Base-by-base conservation (phyloP, 164 flowering plant genomes). In the Houttuynia cordata region DNA sequence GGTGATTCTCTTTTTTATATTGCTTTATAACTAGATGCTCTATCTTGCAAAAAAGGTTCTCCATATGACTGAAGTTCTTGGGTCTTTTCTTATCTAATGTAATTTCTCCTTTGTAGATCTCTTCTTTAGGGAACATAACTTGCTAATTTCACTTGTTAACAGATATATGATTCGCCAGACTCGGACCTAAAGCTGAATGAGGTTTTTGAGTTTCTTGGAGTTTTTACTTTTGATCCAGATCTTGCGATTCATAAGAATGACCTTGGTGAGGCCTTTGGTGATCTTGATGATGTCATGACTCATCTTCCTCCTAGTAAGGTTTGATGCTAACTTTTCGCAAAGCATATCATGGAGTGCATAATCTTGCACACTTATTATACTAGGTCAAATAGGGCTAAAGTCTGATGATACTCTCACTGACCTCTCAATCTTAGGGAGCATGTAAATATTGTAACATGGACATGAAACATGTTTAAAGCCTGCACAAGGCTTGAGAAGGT, bases 151-250 rank as follows among this genome's bases (percentile, higher is more conserved):
- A 7, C 40, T 39, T 57, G 21, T 5, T 49, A 20, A 69, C 88
- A 93, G 98, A 69, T 90, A 58, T 93, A 93, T 74, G 96, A 93
- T 71, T 51, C 78, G 50, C 79, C 76, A 12, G 96, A 93, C 72
- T 72, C 84, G 63, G 96, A 87, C 39, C 61, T 86, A 66, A 87
- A 87, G 78, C 80, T 93, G 54, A 89, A 93, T 77, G 97, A 93
- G 25, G 76, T 87, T 66, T 77, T 84, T 80, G 98, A 93, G 78
- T 93, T 93, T 70, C 64, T 93, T 75, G 97, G 98, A 25, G 79
- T 93, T 68, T 73, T 86, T 63, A 84, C 88, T 53, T 87, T 75
- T 68, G 84, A 86, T 69, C 71, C 81, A 21, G 92, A 84, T 61
- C 66, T 64, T 59, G 49, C 69, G 13, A 61, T 25, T 23, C 78